Percentiles rank a stretch among this genome's conserved stretches.
These are phyloP conservation scores for Ceriops decandra DNA, from an alignment of 345 rosid species.

Conservation along the genomic window DNA sequence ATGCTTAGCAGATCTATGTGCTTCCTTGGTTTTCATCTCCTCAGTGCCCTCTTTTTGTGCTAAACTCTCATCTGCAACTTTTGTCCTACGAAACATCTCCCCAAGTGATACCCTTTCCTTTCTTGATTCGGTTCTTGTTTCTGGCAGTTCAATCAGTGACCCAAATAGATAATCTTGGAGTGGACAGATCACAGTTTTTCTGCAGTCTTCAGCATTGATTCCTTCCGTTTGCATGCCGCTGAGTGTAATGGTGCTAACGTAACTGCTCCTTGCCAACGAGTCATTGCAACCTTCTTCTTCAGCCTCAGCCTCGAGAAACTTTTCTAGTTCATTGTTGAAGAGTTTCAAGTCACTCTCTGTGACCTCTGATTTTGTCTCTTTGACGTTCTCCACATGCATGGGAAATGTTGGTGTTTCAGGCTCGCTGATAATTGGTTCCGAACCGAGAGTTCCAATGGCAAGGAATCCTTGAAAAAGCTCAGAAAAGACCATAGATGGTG, in stretches of 20 bases:
- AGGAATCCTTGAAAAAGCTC: slow-evolving; percentile 78
- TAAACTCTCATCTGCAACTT: slow-evolving; percentile 37
- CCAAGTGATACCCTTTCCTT: slow-evolving; percentile 69
- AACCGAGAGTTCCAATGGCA: slow-evolving; percentile 86
- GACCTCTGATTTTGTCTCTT: slow-evolving; percentile 41
- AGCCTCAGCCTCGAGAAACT: slow-evolving; percentile 78
- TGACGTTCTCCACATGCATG: slow-evolving; percentile 39
- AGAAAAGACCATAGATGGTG: slow-evolving; percentile 34
- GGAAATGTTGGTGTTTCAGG: slow-evolving; percentile 74
- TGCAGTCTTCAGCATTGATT: slow-evolving; percentile 39
- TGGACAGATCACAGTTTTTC: slow-evolving; percentile 44
- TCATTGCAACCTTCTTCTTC: slow-evolving; percentile 54
- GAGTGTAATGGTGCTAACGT: slow-evolving; percentile 55
- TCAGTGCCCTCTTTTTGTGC: slow-evolving; percentile 34
- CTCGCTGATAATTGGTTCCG: slow-evolving; percentile 42
- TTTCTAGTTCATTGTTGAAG: slow-evolving; percentile 58
- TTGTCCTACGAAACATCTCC: slow-evolving; percentile 62
- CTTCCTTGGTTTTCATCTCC: slow-evolving; percentile 42
- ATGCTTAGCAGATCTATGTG: slow-evolving; percentile 51
- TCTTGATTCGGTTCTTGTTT: slow-evolving; percentile 41
- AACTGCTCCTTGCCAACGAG: slow-evolving; percentile 62
- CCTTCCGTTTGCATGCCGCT: slow-evolving; percentile 47
- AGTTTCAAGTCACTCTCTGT: slow-evolving; percentile 62
- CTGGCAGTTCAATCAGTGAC: slow-evolving; percentile 53
- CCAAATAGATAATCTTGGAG: slow-evolving; percentile 84